Base-by-base conservation (phyloP, 2,329 filamentous ascomycete genomes). In the Cytospora leucostoma region DNA sequence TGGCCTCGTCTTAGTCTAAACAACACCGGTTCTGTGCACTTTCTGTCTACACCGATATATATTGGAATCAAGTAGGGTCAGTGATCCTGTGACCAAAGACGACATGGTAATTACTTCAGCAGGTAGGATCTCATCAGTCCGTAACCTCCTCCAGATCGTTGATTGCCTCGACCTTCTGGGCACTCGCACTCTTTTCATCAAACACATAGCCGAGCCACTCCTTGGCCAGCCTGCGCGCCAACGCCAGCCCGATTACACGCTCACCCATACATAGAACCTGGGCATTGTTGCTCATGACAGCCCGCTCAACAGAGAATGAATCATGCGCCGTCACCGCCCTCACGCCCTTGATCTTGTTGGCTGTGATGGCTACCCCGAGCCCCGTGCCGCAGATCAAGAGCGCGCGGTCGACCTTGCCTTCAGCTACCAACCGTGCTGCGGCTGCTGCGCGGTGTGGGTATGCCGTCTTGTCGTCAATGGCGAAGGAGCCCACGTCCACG, bases 321-420 rank as follows among this genome's bases (percentile, higher is more conserved):
- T 96, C 92, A 74, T 96, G 92, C 1, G 92, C 92, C 6, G 92
- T 96, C 19, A 96, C 92, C n/a, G 92, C 92, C 32, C 92, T 82
- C 66, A 96, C 86, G 7, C 92, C 92, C 62, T 87, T 88, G 67
- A 96, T 87, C 76, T 96, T 96, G 82, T 96, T 96, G 68, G 92
- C 92, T n/a, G 86, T 80, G 73, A 96, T 96, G 70, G 92, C 92
- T 8, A 96, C 92, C 21, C 92, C 92, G 8, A 96, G 83, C 0
- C 92, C 92, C 0, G 92, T 96, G 2, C 92, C 92, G 78, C 92
- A 96, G 78, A 96, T 91, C 50, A 93, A 79, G 44, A 96, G 81
- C 0, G 91, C 92, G 59, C 92, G 88, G 76, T 96, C 92, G 59
- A 85, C 89, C 70, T 86, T 81, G 51, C 88, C 88, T 7, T 79